Evolutionary conservation across 208 protist genomes (phyloP).

Genomic region (Trypanosoma lewisi): DNA sequence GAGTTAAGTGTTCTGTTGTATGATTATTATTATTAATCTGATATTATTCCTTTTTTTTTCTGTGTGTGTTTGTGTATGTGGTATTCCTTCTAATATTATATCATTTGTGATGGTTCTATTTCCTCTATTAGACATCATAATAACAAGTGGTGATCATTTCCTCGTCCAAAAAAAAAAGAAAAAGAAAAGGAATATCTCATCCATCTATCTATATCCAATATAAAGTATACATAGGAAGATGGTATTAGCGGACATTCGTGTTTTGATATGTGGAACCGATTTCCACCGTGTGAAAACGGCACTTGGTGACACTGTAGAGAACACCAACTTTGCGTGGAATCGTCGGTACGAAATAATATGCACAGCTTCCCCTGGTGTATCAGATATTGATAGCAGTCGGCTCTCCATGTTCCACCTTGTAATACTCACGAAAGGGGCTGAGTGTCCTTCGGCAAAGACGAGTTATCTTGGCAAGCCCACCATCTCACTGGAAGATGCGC

Average conservation of each 20-base stretch:
- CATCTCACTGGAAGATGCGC: conserved; percentile 47
- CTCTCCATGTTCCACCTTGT: conserved; percentile 62
- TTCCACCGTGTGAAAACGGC: conserved; percentile 46
- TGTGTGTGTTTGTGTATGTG: too few species aligned
- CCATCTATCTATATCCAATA: background rate
- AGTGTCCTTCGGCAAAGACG: conserved; percentile 20
- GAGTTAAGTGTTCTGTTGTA: background rate
- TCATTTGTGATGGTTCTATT: too few species aligned
- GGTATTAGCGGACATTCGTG: conserved; percentile 22
- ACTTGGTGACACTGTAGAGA: conserved; percentile 51
- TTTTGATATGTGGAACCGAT: conserved; percentile 73
- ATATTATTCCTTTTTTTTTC: too few species aligned
- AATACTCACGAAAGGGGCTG: conserved; percentile 60
- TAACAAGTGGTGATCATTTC: too few species aligned
- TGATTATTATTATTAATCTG: too few species aligned
- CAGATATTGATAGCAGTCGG: conserved; percentile 51
- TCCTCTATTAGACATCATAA: too few species aligned
- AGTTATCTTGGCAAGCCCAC: conserved; percentile 54
- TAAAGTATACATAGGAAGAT: conserved; percentile 9
- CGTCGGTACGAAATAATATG: conserved; percentile 64
- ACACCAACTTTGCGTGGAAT: conserved; percentile 74
- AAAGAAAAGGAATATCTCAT: conserved; percentile 6
- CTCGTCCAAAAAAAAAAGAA: conserved; percentile 11
- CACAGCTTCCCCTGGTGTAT: conserved; percentile 45
- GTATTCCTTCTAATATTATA: too few species aligned